These are phyloP conservation scores for Incumbomyces delicatus DNA, from an alignment of 2,329 filamentous ascomycete genomes.

Conservation along the genomic window DNA sequence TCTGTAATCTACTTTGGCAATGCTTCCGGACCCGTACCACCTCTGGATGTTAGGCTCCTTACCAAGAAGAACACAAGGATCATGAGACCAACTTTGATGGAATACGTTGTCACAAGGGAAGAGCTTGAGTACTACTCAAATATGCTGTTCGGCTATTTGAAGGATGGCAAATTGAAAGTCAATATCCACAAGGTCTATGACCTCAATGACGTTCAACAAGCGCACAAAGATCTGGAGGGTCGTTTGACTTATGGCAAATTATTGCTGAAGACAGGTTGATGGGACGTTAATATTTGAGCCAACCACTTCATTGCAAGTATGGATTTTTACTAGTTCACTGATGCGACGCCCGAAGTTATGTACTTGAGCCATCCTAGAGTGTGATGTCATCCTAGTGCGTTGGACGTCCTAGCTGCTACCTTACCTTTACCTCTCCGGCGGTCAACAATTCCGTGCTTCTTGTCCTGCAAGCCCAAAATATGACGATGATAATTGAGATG, in stretches of 20 bases:
- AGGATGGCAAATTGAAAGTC: constrained; percentile 59
- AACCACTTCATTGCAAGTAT: too few relatives aligned
- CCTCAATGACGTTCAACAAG: constrained; percentile 59
- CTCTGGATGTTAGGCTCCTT: constrained; percentile 51
- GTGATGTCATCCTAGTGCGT: too few relatives aligned
- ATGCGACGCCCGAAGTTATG: too few relatives aligned
- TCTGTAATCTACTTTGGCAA: constrained; percentile 72
- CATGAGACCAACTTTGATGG: constrained; percentile 62
- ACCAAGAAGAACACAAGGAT: constrained; percentile 67
- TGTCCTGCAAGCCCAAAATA: too few relatives aligned
- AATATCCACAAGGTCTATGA: constrained; percentile 69
- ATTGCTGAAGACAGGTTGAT: constrained; percentile 54
- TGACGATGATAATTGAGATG: too few relatives aligned
- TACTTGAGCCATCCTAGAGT: too few relatives aligned
- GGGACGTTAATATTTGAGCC: too few relatives aligned
- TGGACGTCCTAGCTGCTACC: too few relatives aligned
- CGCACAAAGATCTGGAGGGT: constrained; percentile 70
- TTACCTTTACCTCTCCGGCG: too few relatives aligned
- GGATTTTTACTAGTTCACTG: too few relatives aligned
- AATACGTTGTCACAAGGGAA: constrained; percentile 58
- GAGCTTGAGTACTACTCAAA: constrained; percentile 61
- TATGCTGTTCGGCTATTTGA: constrained; percentile 65
- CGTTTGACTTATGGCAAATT: constrained; percentile 78
- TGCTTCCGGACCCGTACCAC: constrained; percentile 57
- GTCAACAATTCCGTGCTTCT: too few relatives aligned